Base-by-base conservation (phyloP, 371 early-diverging fungal species). In the Neoconidiobolus thromboides region DNA sequence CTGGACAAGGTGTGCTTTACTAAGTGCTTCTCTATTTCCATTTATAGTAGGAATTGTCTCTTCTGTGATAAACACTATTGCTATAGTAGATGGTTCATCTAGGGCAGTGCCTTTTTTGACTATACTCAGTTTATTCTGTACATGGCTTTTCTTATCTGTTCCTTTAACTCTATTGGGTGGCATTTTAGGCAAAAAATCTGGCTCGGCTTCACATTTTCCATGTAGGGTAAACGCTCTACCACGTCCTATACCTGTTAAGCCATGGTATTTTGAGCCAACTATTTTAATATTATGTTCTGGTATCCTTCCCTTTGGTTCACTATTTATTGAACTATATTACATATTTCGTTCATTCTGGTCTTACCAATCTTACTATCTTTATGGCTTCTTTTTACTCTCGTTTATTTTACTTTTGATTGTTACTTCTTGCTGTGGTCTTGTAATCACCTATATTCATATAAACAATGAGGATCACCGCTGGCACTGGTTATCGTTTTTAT, bases 311-410 rank as follows among this genome's bases (percentile, higher is more conserved):
- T 91, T 91, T 67, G 85, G 74, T 0, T 79, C 84, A 0, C 83
- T 89, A 58, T 91, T 89, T 65, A 86, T 91, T 65, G 91, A 91
- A 73, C 77, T 88, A 59, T 88, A 87, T 64, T 91, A 86, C 63
- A 71, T 91, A 61, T 87, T 87, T 67, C 79, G 86, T 26, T 85
- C 86, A 0, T 87, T 90, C 64, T 90, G 88, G 88, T 75, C 78
- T 9, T 83, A 85, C 73, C 84, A 81, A 69, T 79, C 83, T 51
- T 90, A 87, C 64, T 87, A 87, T 62, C 86, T 90, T 7, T 90
- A 86, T 71, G 87, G 90, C 0, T 86, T 88, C 60, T 79, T 86
- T 73, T 61, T 88, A 58, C 69, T 87, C 3, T 85, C 86, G 0
- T 82, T 86, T 64, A 57, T 76, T 0, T 81, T 89, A 51, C 69